These are phyloP conservation scores for Cyberlindnera petersonii DNA, from an alignment of 805 yeast genomes.

Conservation along the genomic window DNA sequence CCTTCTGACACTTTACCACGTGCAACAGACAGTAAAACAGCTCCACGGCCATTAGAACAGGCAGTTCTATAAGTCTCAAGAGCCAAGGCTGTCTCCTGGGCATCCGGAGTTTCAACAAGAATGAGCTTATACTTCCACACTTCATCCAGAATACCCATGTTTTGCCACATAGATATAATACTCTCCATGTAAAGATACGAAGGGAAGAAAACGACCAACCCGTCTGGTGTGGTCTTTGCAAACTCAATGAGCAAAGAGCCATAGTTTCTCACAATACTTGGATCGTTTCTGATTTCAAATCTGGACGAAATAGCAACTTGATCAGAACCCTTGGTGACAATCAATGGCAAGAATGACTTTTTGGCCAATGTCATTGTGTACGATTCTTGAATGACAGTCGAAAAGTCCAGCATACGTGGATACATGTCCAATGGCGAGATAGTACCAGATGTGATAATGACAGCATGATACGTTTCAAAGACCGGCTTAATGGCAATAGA, in stretches of 20 bases:
- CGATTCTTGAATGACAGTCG: slow-evolving; percentile 89
- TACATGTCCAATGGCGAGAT: slow-evolving; percentile 98
- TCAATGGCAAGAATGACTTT: slow-evolving; percentile 89
- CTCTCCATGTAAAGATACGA: slow-evolving; percentile 97
- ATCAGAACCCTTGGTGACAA: slow-evolving; percentile 96
- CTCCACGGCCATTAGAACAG: slow-evolving; percentile 96
- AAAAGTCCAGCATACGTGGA: slow-evolving; percentile 92
- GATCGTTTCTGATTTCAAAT: slow-evolving; percentile 95
- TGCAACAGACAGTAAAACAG: slow-evolving; percentile 92
- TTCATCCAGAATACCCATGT: slow-evolving; percentile 96
- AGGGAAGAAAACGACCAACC: slow-evolving; percentile 96
- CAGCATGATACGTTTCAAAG: slow-evolving; percentile 87
- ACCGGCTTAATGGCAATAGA: slow-evolving; percentile 97
- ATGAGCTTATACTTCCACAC: slow-evolving; percentile 97
- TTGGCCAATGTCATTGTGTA: slow-evolving; percentile 94
- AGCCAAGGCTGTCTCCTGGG: slow-evolving; percentile 95
- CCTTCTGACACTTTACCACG: slow-evolving; percentile 99
- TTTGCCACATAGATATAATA: slow-evolving; percentile 97
- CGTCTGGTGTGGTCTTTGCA: slow-evolving; percentile 95
- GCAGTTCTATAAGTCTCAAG: slow-evolving; percentile 94
- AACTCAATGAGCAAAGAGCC: slow-evolving; percentile 91
- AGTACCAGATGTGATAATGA: slow-evolving; percentile 95
- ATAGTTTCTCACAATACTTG: slow-evolving; percentile 94
- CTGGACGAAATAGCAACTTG: slow-evolving; percentile 96
- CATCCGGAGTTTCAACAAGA: slow-evolving; percentile 97